Evolutionary conservation across 768 basidiomycete genomes (phyloP), one percentile per base, ranked within the genome.

Genomic region (Rhizopogon sp.): DNA sequence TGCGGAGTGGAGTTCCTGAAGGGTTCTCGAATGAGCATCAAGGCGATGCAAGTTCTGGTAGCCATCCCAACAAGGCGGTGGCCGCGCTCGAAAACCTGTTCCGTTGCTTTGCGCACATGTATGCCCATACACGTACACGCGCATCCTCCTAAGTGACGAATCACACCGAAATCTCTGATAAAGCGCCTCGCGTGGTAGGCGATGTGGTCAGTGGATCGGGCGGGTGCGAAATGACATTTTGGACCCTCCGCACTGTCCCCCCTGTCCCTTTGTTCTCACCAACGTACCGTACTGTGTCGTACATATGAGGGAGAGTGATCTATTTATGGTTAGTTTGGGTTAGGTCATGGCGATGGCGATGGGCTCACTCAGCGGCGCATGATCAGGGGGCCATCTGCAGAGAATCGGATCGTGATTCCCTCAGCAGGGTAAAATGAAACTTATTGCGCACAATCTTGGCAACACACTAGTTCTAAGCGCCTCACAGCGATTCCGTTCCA

Each of bases 11-110:
- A 50, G 45, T 42, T 50, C 55, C 35, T 56, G 51, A 37, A 52
- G 50, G 42, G 20, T 47, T 28, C 43, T 50, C 70, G 10, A 70
- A 68, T 40, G 67, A 64, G 56, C 70, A 71, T 22, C 66, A 71
- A 4, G 73, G 68, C 56, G 74, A 77, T 47, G 70, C 31, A 10
- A 10, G 2, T 33, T 10, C 67, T 53, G 66, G 67, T 62, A 66
- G 65, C 55, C 67, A 68, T 69, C 67, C 59, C 57, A 51, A 68
- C 67, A 37, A 45, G 13, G 44, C 44, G 56, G 55, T 62, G 53
- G 52, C 63, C 51, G 60, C 46, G 7, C 47, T 35, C 39, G 51
- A 31, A 14, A n/a, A 16, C 31, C 13, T 37, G 14, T 39, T 39
- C 39, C 6, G 47, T 8, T 8, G 31, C 17, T 33, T 10, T 25